Evolutionary conservation across 2,329 filamentous ascomycete species (phyloP).

Genomic region (Colletotrichum echinochloae): DNA sequence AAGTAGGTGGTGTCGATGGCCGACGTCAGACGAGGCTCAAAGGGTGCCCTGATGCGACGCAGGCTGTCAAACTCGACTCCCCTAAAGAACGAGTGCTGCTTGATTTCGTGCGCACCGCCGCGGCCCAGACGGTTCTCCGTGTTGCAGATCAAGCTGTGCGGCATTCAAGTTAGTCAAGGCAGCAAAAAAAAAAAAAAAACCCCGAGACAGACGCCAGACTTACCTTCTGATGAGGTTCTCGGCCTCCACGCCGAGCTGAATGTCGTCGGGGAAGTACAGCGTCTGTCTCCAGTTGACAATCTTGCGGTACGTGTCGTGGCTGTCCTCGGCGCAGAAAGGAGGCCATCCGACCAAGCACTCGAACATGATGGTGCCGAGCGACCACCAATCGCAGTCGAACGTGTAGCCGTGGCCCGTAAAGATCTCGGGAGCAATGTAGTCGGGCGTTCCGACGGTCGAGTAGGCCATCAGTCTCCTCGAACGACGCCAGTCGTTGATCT

Average conservation of each 20-base stretch:
- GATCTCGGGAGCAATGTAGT: slow-evolving; percentile 98
- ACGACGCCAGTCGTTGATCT: slow-evolving; percentile 99
- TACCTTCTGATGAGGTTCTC: slow-evolving; percentile 94
- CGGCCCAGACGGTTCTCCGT: slow-evolving; percentile 91
- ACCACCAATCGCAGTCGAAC: slow-evolving; percentile 99
- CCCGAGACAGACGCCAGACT: slow-evolving; percentile 47
- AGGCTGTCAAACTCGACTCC: slow-evolving; percentile 96
- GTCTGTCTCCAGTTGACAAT: slow-evolving; percentile 99
- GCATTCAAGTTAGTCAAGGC: background rate
- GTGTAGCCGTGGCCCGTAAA: slow-evolving; percentile 97
- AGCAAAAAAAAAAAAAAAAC: background rate
- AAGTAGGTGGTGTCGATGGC: slow-evolving; percentile 98
- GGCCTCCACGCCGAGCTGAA: slow-evolving; percentile 87
- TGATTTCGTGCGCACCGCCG: slow-evolving; percentile 90
- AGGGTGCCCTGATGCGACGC: slow-evolving; percentile 92
- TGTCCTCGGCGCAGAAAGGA: slow-evolving; percentile 97
- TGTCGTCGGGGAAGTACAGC: slow-evolving; percentile 95
- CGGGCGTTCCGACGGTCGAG: slow-evolving; percentile 96
- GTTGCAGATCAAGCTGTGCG: slow-evolving; percentile 88
- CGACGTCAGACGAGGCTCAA: slow-evolving; percentile 92
- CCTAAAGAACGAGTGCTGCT: slow-evolving; percentile 94
- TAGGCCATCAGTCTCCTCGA: slow-evolving; percentile 96
- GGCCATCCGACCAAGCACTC: slow-evolving; percentile 99
- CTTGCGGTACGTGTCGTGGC: slow-evolving; percentile 98
- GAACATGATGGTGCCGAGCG: slow-evolving; percentile 98